phyloP scores from a whole-genome alignment of 129 eudicot species.

The Flaveria linearis region DNA sequence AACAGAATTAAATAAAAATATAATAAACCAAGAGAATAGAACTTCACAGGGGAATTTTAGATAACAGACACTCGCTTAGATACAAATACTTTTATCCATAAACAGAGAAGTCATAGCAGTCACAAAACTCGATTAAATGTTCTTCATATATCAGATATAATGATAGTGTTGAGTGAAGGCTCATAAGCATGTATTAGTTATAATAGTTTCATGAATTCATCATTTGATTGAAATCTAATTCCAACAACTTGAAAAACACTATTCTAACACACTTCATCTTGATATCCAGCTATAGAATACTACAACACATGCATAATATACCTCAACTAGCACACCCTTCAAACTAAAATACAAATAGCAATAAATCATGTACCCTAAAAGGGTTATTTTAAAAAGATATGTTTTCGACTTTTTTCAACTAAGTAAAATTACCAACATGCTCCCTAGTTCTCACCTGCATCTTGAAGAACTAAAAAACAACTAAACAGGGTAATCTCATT shows the following conservation, averaged over 20 bases:
- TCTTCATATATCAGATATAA: background rate
- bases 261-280: background rate
- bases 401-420: background rate
- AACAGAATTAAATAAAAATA: background rate
- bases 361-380: constrained; percentile 13
- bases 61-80: background rate
- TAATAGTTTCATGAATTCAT: background rate
- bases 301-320: background rate
- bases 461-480: constrained; percentile 5
- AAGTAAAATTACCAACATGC: constrained; percentile 9
- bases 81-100: background rate
- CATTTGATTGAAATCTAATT: constrained; percentile 6
- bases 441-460: constrained; percentile 11
- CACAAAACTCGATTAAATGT: background rate
- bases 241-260: constrained; percentile 9
- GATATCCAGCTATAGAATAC: constrained; percentile 15
- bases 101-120: background rate
- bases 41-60: background rate
- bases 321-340: background rate
- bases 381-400: background rate
- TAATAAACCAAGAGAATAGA: background rate
- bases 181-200: background rate
- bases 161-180: background rate
- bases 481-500: background rate
- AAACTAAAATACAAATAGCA: background rate